Conservation (phyloP, 352 stramenopile species). For the Phytophthora hybrid region DNA sequence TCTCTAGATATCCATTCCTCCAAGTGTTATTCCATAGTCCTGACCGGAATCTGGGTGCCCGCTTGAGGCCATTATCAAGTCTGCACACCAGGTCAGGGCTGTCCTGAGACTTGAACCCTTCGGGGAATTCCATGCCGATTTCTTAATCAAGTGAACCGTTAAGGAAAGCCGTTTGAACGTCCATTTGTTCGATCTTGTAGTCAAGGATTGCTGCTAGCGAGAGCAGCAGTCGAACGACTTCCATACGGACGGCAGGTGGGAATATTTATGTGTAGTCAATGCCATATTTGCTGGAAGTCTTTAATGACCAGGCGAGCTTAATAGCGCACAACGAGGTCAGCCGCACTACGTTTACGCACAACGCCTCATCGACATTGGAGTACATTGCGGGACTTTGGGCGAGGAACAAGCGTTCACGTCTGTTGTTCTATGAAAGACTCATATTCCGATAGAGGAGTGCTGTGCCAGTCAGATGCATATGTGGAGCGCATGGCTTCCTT, state of each 20-base stretch:
- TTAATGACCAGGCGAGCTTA: constrained; percentile 6
- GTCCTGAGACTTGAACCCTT: not conserved
- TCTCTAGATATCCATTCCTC: not conserved
- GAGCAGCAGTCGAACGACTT: constrained; percentile 18
- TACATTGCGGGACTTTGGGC: not conserved
- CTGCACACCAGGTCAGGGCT: not conserved
- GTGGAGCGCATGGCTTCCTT: too few relatives aligned
- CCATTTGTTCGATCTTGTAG: constrained; percentile 14
- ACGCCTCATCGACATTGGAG: constrained; percentile 3
- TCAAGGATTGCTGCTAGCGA: constrained; percentile 6
- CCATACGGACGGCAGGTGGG: constrained; percentile 3
- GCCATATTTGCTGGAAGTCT: constrained; percentile 1
- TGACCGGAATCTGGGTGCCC: not conserved
- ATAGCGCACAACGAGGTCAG: constrained; percentile 2
- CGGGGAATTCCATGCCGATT: constrained; percentile 15
- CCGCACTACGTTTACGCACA: not conserved
- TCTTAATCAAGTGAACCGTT: constrained; percentile 1
- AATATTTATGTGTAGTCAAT: constrained; percentile 11
- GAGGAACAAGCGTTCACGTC: not conserved
- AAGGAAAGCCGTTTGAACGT: constrained; percentile 15
- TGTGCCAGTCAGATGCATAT: too few relatives aligned
- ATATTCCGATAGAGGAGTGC: not conserved
- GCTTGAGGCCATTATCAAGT: constrained; percentile 14
- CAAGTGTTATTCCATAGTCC: not conserved
- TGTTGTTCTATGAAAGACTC: not conserved